Percentiles rank a stretch among this genome's conserved stretches.
These are phyloP conservation scores for Solanum hybrid DNA, from an alignment of 305 asterid species.

Conservation along the genomic window DNA sequence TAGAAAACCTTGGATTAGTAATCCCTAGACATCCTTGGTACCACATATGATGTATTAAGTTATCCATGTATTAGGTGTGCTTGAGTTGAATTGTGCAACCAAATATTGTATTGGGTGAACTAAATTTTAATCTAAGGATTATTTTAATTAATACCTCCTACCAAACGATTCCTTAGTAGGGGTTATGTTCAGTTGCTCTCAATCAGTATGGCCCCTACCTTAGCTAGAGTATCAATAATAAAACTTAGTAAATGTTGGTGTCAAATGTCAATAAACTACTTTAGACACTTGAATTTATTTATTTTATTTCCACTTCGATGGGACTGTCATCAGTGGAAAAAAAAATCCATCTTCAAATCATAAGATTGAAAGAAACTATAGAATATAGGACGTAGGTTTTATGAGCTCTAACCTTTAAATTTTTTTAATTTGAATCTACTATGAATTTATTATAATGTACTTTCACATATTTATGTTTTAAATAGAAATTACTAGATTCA, in stretches of 20 bases:
- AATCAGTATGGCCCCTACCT: constrained; percentile 3
- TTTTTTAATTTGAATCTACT: neutral
- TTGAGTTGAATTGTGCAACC: too few relatives aligned
- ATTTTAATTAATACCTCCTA: too few relatives aligned
- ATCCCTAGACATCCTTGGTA: too few relatives aligned
- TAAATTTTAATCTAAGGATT: too few relatives aligned
- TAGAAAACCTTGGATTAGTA: too few relatives aligned
- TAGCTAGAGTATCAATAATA: constrained; percentile 10
- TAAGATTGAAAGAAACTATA: neutral
- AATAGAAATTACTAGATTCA: neutral
- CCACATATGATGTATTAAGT: too few relatives aligned
- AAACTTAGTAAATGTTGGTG: constrained; percentile 11
- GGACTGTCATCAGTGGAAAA: neutral
- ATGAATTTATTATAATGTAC: neutral
- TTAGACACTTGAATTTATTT: neutral
- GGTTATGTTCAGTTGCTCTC: neutral
- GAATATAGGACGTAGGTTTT: neutral
- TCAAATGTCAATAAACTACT: neutral
- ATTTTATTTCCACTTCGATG: neutral
- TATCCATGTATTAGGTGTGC: too few relatives aligned
- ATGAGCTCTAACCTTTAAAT: neutral
- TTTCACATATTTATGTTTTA: neutral
- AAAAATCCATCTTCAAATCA: neutral
- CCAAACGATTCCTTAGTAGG: too few relatives aligned
- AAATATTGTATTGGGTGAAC: too few relatives aligned